Evolutionary conservation across 78 protist genomes (phyloP), one percentile per base, ranked within the genome.

Genomic region (Cavenderia fasciculata): DNA sequence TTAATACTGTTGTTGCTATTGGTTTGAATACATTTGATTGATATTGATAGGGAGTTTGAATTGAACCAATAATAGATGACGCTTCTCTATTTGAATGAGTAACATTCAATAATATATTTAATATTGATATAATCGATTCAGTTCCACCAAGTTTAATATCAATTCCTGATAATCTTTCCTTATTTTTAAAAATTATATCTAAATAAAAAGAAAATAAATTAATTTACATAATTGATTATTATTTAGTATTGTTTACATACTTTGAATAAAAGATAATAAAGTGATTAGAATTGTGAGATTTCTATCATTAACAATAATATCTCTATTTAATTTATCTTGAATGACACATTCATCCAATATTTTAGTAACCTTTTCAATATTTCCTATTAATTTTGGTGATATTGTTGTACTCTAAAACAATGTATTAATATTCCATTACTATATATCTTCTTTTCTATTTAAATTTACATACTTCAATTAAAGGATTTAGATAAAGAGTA

Each of bases 361-460:
- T 56, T 82, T 82, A 6, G 52, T 68, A 4, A 65, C 36, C 21
- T 43, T 52, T 31, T 82, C 90, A 29, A 82, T 56, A 23, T 68
- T 82, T 27, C 90, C 90, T 54, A 82, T 82, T 18, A 82, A 31
- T 33, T 82, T 82, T 0, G 90, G 90, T 82, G 90, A 82, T 47
- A 71, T 49, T 31, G 78, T 51, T 10, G 27, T 34, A 14, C 40
- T 71, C 78, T 66, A 43, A 66, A 62, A 3, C 18, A 62, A 3
- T 29, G 21, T 62, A 38, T n/a, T 34, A 2, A 59, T 6, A 29
- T 23, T 23, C 11, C 7, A 31, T 29, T 31, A 31, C 2, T 31
- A 59, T 10, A 14, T 3, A 5, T 62, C 38, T n/a, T 62, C 38
- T 59, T 31, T 59, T 52, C 16, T 4, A n/a, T 19, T 52, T 19